Evolutionary conservation across 176 grass and related monocot genomes (phyloP), one percentile per base, ranked within the genome.

Genomic region (Bromus sterilis): DNA sequence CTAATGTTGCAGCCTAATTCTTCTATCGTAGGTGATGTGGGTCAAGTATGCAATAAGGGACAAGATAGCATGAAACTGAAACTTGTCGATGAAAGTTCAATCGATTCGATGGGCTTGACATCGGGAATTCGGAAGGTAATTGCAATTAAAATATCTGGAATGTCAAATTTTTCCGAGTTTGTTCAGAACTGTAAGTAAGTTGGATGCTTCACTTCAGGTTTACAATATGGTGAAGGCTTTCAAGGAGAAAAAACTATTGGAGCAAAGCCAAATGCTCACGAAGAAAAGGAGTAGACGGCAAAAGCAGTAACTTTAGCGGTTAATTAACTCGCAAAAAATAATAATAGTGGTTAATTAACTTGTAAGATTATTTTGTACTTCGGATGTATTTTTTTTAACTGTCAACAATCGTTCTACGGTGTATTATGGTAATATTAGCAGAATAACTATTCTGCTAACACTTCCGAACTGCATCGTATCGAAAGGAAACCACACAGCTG

Each of bases 81-180:
- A 70, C 82, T 83, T 42, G 68, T 89, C 30, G 55, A 87, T 31
- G 88, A 81, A 56, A 77, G 46, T 83, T 80, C 72, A 8, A 70
- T 98, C 13, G 84, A 91, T 37, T 84, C 82, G 32, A 93, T 93
- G 84, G 95, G 92, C 30, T 84, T 98, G 77, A 95, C 90, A 61
- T 95, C 93, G 58, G 91, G 96, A 49, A 90, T 93, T 58, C 79
- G 96, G 70, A 98, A 98, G 96, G 96, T 95, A 86, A 46, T 39
- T 26, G 9, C 78, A 84, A 39, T 48, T 51, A 2, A 10, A 64
- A 53, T 33, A 7, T 60, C 49, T 62, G 37, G 29, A 49, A 23
- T 79, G 44, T 18, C 1, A 13, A 29, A 31, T 5, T 8, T 39
- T 4, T 15, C 7, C 4, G 31, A 51, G 53, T 62, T 55, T 30